phyloP scores from a whole-genome alignment of 108 stramenopile genomes.

The Licmophora abbreviata region DNA sequence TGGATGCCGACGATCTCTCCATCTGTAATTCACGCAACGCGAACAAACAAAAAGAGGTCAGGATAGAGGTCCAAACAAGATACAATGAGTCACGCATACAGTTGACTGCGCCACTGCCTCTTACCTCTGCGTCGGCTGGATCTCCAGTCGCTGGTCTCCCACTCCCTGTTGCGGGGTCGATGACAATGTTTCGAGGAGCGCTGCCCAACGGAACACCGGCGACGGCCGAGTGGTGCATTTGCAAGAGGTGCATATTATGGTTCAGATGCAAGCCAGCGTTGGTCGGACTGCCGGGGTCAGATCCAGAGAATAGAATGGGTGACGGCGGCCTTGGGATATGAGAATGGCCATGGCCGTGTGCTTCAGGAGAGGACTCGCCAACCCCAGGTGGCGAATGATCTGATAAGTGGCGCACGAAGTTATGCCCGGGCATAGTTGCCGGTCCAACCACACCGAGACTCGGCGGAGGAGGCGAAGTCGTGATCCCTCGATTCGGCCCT shows the following conservation, averaged over 20 bases:
- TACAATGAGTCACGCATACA: not conserved
- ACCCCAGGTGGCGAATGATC: conserved; percentile 4
- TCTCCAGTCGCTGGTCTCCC: not conserved
- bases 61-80: not conserved
- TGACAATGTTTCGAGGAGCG: conserved; percentile 22
- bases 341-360: conserved; percentile 5
- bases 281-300: conserved; percentile 9
- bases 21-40: not conserved
- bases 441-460: conserved; percentile 14
- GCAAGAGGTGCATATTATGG: conserved; percentile 29
- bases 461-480: conserved; percentile 39
- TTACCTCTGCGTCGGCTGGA: not conserved
- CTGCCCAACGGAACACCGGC: conserved; percentile 20
- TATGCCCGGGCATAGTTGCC: conserved; percentile 18
- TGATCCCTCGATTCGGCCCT: conserved; percentile 22
- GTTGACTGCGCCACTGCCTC: no score
- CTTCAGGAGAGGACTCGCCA: not conserved
- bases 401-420: conserved; percentile 16
- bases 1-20: conserved; percentile 37
- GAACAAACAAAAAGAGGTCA: not conserved
- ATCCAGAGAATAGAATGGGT: conserved; percentile 24
- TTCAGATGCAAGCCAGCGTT: conserved; percentile 5
- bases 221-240: conserved; percentile 30
- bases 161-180: conserved; percentile 10
- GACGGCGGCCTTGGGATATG: conserved; percentile 14